Evolutionary conservation across 108 stramenopile species (phyloP).

Genomic region (Aurantiochytrium sp.): DNA sequence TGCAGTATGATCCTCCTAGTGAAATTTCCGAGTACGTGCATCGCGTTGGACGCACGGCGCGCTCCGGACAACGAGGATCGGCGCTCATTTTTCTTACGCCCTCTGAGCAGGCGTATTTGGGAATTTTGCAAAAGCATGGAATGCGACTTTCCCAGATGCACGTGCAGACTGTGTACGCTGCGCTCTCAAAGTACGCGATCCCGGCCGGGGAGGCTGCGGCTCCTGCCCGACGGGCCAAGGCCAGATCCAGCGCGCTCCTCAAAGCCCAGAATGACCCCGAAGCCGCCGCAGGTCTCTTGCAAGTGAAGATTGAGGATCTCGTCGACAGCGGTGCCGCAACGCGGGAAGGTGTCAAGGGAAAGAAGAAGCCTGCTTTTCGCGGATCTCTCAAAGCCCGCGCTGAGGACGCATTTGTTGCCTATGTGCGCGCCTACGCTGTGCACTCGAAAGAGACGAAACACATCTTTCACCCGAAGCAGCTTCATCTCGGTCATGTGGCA

Average conservation of each 20-base stretch:
- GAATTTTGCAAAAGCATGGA: slow-evolving; percentile 50
- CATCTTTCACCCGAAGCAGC: slow-evolving; percentile 20
- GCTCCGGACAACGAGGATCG: slow-evolving; percentile 71
- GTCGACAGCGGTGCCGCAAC: not conserved
- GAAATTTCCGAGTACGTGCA: slow-evolving; percentile 81
- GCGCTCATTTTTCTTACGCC: slow-evolving; percentile 78
- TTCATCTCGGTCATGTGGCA: slow-evolving; percentile 39
- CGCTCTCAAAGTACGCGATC: slow-evolving; percentile 58
- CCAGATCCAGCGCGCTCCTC: not conserved
- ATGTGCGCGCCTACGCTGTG: slow-evolving; percentile 29
- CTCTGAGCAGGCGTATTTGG: slow-evolving; percentile 67
- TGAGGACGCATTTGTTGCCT: slow-evolving; percentile 14
- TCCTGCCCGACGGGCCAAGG: slow-evolving; percentile 28
- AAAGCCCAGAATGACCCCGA: slow-evolving; percentile 47
- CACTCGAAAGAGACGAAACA: not conserved
- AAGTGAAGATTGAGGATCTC: not conserved
- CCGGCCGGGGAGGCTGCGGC: slow-evolving; percentile 53
- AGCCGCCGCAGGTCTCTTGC: slow-evolving; percentile 39
- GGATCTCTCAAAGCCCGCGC: not conserved
- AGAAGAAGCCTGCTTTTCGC: not conserved
- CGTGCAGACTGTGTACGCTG: slow-evolving; percentile 59
- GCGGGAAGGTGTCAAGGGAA: not conserved
- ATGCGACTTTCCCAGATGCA: slow-evolving; percentile 56
- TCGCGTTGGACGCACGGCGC: slow-evolving; percentile 75
- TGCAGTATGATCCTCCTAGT: slow-evolving; percentile 84